Conservation (phyloP, 495 filamentous ascomycete genomes). For the Thermothielavioides terrestris region DNA sequence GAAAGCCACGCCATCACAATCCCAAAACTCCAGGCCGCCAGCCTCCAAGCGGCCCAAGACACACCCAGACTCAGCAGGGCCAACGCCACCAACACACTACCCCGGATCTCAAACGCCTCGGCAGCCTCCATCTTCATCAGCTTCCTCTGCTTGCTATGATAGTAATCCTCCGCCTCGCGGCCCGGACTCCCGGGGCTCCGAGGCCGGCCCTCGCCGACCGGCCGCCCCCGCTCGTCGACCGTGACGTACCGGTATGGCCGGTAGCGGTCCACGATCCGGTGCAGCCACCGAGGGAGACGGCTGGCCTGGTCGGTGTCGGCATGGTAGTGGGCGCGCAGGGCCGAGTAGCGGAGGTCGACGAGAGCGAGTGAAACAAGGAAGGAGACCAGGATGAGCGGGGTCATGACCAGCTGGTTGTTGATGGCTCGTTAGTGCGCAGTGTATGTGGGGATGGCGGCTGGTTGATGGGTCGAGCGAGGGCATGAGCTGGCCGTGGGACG, state of each 20-base stretch:
- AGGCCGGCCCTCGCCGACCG: background rate
- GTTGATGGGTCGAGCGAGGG: background rate
- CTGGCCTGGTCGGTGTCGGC: slow-evolving; percentile 16
- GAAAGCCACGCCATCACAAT: background rate
- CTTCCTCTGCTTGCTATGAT: slow-evolving; percentile 44
- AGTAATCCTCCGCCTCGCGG: slow-evolving; percentile 17
- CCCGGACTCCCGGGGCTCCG: background rate
- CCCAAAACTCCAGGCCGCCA: slow-evolving; percentile 12
- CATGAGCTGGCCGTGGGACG: background rate
- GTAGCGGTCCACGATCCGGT: slow-evolving; percentile 29
- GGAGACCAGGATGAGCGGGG: slow-evolving; percentile 41
- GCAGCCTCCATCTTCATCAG: slow-evolving; percentile 43
- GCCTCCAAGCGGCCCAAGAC: slow-evolving; percentile 25
- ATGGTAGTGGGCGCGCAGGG: slow-evolving; percentile 31
- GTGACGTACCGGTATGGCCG: slow-evolving; percentile 20
- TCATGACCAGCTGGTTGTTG: slow-evolving; percentile 33
- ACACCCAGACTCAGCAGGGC: slow-evolving; percentile 17
- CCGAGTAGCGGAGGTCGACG: slow-evolving; percentile 38
- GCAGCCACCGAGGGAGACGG: slow-evolving; percentile 32
- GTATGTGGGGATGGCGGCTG: background rate
- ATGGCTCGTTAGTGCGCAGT: background rate
- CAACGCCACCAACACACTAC: slow-evolving; percentile 30
- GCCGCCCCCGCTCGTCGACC: background rate
- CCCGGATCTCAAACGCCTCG: slow-evolving; percentile 44
- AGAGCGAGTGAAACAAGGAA: slow-evolving; percentile 46